These are phyloP conservation scores for Epichloe aotearoae DNA, from an alignment of 2,329 filamentous ascomycete species.

Conservation along the genomic window DNA sequence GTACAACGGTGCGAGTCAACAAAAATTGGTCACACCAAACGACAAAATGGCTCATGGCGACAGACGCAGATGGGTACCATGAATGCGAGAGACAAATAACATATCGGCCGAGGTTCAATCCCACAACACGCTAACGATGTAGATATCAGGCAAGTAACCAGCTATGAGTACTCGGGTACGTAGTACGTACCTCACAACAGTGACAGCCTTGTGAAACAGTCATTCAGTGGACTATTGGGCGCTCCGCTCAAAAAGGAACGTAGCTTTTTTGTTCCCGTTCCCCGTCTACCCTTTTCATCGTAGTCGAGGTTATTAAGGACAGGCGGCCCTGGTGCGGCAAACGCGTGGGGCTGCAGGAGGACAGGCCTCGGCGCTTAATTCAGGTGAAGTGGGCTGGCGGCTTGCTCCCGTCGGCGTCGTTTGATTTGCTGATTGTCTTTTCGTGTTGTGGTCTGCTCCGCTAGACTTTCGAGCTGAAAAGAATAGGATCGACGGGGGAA, in stretches of 20 bases:
- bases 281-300: not conserved
- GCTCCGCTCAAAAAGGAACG: not conserved
- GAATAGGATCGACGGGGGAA: not conserved
- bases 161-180: too few species aligned
- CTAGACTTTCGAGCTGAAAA: not conserved
- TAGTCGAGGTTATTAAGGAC: slow-evolving; percentile 13
- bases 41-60: too few species aligned
- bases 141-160: too few species aligned
- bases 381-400: slow-evolving; percentile 17
- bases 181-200: not conserved
- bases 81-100: too few species aligned
- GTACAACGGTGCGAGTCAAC: too few species aligned
- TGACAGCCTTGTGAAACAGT: not conserved
- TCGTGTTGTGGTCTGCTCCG: too few species aligned
- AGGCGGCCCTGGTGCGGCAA: slow-evolving; percentile 9
- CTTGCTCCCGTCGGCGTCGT: slow-evolving; percentile 28
- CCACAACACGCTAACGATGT: too few species aligned
- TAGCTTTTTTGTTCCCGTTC: not conserved
- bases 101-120: too few species aligned
- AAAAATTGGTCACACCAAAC: too few species aligned
- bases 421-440: too few species aligned
- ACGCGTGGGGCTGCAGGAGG: slow-evolving; percentile 33
- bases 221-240: too few species aligned
- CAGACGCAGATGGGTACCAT: too few species aligned
- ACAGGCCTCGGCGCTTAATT: slow-evolving; percentile 46